A percentile compares a stretch with the other conserved stretches of the same genome.
Evolutionary conservation across 768 basidiomycete genomes (phyloP).

Genomic region (Tubosaeta brunneosetosa): DNA sequence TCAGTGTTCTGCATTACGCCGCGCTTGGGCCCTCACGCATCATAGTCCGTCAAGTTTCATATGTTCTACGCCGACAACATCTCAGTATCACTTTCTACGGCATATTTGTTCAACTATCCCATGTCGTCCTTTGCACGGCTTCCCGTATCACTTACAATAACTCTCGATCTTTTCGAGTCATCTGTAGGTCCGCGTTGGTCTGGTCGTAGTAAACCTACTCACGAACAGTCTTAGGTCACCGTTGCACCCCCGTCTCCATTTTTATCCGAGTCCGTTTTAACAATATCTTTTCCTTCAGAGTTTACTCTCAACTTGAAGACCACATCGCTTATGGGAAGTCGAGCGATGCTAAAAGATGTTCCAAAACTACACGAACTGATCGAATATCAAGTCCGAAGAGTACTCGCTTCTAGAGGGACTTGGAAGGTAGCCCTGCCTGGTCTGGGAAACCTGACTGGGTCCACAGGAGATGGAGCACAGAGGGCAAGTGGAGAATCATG

Average conservation of each 20-base stretch:
- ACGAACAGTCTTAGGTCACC: constrained; percentile 42
- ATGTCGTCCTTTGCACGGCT: constrained; percentile 78
- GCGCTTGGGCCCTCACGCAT: constrained; percentile 13
- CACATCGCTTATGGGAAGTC: constrained; percentile 88
- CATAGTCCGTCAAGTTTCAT: constrained; percentile 77
- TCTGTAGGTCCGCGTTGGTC: constrained; percentile 39
- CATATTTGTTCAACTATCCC: constrained; percentile 81
- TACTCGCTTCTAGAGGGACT: constrained; percentile 53
- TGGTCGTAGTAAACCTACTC: background rate
- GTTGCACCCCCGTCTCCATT: constrained; percentile 56
- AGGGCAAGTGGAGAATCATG: background rate
- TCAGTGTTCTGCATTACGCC: constrained; percentile 16
- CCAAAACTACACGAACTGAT: constrained; percentile 97
- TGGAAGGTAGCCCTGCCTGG: constrained; percentile 71
- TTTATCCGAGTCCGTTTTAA: constrained; percentile 55
- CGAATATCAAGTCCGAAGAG: constrained; percentile 71
- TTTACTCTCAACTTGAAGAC: constrained; percentile 85
- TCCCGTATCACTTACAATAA: constrained; percentile 76
- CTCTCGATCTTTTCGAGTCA: constrained; percentile 69
- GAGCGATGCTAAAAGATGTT: constrained; percentile 96
- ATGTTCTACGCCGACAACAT: constrained; percentile 79
- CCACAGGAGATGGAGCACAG: constrained; percentile 28
- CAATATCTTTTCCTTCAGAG: constrained; percentile 74
- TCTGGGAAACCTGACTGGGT: constrained; percentile 35
- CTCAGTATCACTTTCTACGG: constrained; percentile 79